Conservation (phyloP, 2,329 filamentous ascomycete genomes). For the Sarocladiaceae sp. region DNA sequence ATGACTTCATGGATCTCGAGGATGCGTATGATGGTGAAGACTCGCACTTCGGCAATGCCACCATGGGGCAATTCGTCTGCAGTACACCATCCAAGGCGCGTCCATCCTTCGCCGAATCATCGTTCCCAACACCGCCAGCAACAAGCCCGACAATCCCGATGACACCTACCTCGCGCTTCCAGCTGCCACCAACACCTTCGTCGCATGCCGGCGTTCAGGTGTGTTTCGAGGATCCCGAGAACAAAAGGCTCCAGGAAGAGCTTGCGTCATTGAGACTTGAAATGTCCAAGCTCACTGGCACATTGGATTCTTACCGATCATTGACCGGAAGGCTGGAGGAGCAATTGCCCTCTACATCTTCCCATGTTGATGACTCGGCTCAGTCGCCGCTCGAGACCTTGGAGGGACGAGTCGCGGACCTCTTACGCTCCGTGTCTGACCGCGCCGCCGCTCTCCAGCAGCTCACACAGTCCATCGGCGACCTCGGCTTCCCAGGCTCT, state of each 20-base stretch:
- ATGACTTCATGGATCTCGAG: conserved; percentile 35
- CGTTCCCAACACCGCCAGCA: conserved; percentile 52
- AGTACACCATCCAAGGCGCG: conserved; percentile 44
- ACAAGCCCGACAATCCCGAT: conserved; percentile 41
- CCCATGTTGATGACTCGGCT: conserved; percentile 12
- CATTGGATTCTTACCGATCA: conserved; percentile 42
- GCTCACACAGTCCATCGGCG: conserved; percentile 40
- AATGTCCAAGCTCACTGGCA: conserved; percentile 40
- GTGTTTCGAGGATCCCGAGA: conserved; percentile 36
- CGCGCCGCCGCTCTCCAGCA: conserved; percentile 41
- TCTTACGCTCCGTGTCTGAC: conserved; percentile 44
- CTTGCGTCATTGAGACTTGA: conserved; percentile 45
- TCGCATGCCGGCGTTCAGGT: conserved; percentile 37
- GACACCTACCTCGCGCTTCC: conserved; percentile 32
- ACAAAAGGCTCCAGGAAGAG: conserved; percentile 39
- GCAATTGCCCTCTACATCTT: conserved; percentile 25
- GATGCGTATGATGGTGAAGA: conserved; percentile 27
- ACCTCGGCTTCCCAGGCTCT: conserved; percentile 46
- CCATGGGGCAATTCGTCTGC: conserved; percentile 45
- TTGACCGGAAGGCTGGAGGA: conserved; percentile 33
- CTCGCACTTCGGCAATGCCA: conserved; percentile 41
- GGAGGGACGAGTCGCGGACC: conserved; percentile 36
- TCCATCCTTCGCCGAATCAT: conserved; percentile 20
- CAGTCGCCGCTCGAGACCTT: conserved; percentile 23
- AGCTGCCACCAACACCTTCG: conserved; percentile 13